phyloP scores from a whole-genome alignment of 2,329 filamentous ascomycete genomes.

The Mycosphaerelloides madeirae region DNA sequence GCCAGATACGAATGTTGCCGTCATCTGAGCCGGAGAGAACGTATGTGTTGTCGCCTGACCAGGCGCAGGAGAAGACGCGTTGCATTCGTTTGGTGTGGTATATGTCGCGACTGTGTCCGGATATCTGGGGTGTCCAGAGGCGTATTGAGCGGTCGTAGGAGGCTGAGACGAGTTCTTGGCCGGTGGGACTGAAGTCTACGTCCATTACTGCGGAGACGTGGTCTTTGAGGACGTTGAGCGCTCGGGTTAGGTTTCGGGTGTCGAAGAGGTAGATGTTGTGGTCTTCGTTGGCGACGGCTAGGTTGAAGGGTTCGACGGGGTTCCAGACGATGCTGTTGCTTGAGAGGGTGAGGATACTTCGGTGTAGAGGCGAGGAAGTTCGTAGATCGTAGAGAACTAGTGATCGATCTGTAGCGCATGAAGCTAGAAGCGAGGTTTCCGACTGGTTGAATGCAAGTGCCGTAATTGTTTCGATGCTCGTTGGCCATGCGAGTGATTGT shows the following conservation, averaged over 20 bases:
- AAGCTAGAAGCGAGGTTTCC: constrained; percentile 85
- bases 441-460: constrained; percentile 86
- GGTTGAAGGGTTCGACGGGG: constrained; percentile 94
- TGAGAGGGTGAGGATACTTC: constrained; percentile 74
- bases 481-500: constrained; percentile 82
- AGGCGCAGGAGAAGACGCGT: constrained; percentile 78
- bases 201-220: constrained; percentile 94
- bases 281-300: constrained; percentile 89
- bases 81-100: constrained; percentile 99
- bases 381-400: constrained; percentile 89
- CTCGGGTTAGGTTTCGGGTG: constrained; percentile 82
- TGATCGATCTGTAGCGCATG: constrained; percentile 77
- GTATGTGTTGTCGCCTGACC: constrained; percentile 86
- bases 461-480: constrained; percentile 83
- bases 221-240: constrained; percentile 83
- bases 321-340: constrained; percentile 88
- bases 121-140: constrained; percentile 67
- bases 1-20: constrained; percentile 86
- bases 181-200: constrained; percentile 90
- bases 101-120: constrained; percentile 80
- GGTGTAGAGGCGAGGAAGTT: constrained; percentile 75
- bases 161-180: constrained; percentile 85
- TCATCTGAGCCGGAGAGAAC: constrained; percentile 88
- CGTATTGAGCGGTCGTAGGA: constrained; percentile 85
- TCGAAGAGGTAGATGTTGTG: constrained; percentile 93